Percentiles rank a stretch among this genome's conserved stretches.
phyloP scores from a whole-genome alignment of 1,284 basidiomycete species.

The Ustilago trichophora region DNA sequence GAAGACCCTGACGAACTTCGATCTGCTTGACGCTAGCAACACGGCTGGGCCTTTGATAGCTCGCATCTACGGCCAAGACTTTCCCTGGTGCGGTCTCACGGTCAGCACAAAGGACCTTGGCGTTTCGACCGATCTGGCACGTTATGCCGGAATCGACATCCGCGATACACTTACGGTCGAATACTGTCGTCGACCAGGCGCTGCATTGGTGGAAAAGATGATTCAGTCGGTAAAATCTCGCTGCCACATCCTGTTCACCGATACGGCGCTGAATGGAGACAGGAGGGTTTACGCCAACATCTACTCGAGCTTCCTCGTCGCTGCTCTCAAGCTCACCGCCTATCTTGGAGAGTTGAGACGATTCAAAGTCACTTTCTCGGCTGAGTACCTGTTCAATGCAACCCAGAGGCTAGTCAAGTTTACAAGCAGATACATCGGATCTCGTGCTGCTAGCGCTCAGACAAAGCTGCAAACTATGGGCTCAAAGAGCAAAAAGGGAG shows the following conservation, averaged over 20 bases:
- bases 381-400: slow-evolving; percentile 18
- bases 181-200: slow-evolving; percentile 52
- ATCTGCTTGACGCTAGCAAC: slow-evolving; percentile 74
- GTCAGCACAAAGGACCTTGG: slow-evolving; percentile 49
- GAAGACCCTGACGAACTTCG: slow-evolving; percentile 86
- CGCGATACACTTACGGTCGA: slow-evolving; percentile 66
- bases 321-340: slow-evolving; percentile 86
- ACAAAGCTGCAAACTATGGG: neutral
- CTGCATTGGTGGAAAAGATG: slow-evolving; percentile 59
- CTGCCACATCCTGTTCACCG: slow-evolving; percentile 78
- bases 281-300: slow-evolving; percentile 79
- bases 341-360: slow-evolving; percentile 76
- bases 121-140: slow-evolving; percentile 52
- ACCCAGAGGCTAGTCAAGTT: slow-evolving; percentile 31
- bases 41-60: slow-evolving; percentile 40
- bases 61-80: slow-evolving; percentile 46
- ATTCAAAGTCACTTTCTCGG: slow-evolving; percentile 48
- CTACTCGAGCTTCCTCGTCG: slow-evolving; percentile 84
- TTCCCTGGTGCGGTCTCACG: slow-evolving; percentile 64
- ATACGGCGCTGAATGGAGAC: slow-evolving; percentile 76
- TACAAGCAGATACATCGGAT: slow-evolving; percentile 27
- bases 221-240: slow-evolving; percentile 50
- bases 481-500: neutral
- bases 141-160: slow-evolving; percentile 53
- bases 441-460: slow-evolving; percentile 14